Evolutionary conservation across 306 rosid species (phyloP), one percentile per base, ranked within the genome.

Genomic region (Ziziphus jujuba): DNA sequence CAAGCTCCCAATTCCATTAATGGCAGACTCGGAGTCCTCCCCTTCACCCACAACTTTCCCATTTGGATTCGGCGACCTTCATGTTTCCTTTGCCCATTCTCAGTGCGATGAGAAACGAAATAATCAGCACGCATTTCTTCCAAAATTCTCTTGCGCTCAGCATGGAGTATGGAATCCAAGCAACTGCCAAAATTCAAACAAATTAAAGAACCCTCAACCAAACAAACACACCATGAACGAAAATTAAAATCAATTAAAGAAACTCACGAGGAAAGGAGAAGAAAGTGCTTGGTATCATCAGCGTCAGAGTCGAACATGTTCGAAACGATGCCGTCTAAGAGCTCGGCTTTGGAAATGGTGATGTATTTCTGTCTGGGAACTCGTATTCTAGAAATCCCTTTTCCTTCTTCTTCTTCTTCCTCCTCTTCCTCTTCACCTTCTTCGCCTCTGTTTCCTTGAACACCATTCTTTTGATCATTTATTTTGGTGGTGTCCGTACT

Each of bases 121-220:
- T 87, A 92, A 82, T 92, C 98, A 8, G 81, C 80, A 40, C 98
- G 93, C 98, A 92, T 92, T 65, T 90, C 93, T 75, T 92, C 98
- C 77, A 92, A 77, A 50, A 81, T 81, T 33, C 40, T 63, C 69
- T 90, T 90, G 81, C 90, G 97, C 59, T 92, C 97, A 19, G 96
- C 97, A 45, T 92, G 98, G 72, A 92, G 91, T 66, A 92, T 87
- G 14, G 98, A 82, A 75, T 92, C 98, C 74, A 92, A 78, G 88
- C 91, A 89, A 81, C 98, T 90, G 80, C 71, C 73, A 22, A 67
- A 36, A 53, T 14, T 34, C 12, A 62, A 49, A 31, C 5, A 51
- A 60, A 34, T 7, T 7, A n/a, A 8, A 34, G n/a, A 16, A 16
- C 4, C 4, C 35, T 33, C n/a, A 65, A 28, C 2, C 5, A 36